Base-by-base conservation (phyloP, 2,329 filamentous ascomycete genomes). In the Penicillium sp. region DNA sequence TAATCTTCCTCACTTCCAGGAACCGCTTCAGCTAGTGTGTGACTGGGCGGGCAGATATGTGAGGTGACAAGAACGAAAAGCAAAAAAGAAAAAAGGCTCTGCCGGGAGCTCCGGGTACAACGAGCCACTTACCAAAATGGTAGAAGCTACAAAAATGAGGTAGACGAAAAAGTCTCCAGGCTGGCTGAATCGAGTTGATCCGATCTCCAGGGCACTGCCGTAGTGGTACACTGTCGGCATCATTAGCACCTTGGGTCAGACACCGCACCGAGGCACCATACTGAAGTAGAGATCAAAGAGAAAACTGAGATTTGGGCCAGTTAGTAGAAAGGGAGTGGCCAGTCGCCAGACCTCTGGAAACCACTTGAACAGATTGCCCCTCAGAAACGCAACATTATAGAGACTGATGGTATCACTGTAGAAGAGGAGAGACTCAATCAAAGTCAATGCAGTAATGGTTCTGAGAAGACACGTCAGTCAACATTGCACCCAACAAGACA, bases 131-230 rank as follows among this genome's bases (percentile, higher is more conserved):
- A 95, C 89, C 75, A 89, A 65, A 55, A 93, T 91, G 61, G 85
- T 71, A 42, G 72, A 70, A 57, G 79, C 76, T 59, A 90, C 78
- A 65, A 93, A 93, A 49, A 84, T 70, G 58, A 94, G 72, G 66
- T 94, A 95, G 72, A 84, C 84, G 52, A 93, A 76, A 59, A 93
- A 80, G 65, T 93, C 86, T 63, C 88, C 89, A 47, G 86, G 86
- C 56, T 79, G 77, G 34, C 76, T 71, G 66, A 95, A 91, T 49
- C 87, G 82, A 43, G 84, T 71, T 51, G 85, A 86, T 54, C 78
- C 77, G 34, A 71, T 77, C 74, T 95, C 90, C 40, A 95, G 74
- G 55, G 82, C 79, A 63, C 80, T 85, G 58, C 85, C 74, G 71
- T 93, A 94, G 54, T 79, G 84, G 73, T 85, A 95, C 55, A 93